These are phyloP conservation scores for Spergularia marina DNA, from an alignment of 148 eudicot species.

Conservation along the genomic window DNA sequence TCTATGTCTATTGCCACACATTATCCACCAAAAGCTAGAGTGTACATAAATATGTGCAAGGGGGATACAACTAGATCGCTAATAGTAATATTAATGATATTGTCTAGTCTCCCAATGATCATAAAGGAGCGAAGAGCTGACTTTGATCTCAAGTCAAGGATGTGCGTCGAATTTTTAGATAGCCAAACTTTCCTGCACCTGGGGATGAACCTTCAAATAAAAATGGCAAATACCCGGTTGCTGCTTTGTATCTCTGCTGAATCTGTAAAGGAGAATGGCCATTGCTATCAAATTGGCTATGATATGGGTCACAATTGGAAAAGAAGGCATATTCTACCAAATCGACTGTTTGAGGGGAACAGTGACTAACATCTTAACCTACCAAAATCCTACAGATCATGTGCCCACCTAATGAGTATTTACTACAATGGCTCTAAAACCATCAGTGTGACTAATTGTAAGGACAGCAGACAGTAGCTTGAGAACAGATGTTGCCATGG, in stretches of 20 bases:
- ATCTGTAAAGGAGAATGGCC: conserved; percentile 43
- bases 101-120: neutral
- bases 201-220: conserved; percentile 96
- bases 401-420: neutral
- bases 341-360: neutral
- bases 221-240: conserved; percentile 79
- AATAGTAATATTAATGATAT: neutral
- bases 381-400: no score
- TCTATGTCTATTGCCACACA: neutral
- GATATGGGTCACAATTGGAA: neutral
- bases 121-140: neutral
- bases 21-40: neutral
- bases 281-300: conserved; percentile 4
- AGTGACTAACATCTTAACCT: neutral
- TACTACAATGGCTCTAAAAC: neutral
- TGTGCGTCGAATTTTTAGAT: conserved; percentile 66
- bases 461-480: no score
- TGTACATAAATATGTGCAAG: neutral
- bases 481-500: neutral
- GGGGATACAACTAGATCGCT: neutral
- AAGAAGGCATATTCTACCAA: neutral
- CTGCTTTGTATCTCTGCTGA: conserved; percentile 74
- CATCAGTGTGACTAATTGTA: no score
- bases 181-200: conserved; percentile 92
- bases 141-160: conserved; percentile 25